phyloP scores from a whole-genome alignment of 306 rosid species.

The Morella rubra region DNA sequence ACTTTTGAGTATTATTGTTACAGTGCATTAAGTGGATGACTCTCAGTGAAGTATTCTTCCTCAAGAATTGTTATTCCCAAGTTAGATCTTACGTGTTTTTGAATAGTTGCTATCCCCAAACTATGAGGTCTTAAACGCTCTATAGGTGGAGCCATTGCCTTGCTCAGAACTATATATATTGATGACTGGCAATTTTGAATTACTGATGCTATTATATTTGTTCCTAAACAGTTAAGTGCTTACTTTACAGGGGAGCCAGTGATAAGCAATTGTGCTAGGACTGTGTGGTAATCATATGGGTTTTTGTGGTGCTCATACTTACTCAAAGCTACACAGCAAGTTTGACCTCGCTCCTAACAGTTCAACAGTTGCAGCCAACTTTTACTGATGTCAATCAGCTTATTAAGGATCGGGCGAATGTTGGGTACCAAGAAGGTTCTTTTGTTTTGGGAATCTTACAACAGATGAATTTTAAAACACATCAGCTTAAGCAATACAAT shows the following conservation, averaged over 20 bases:
- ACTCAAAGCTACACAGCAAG: slow-evolving; percentile 73
- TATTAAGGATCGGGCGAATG: slow-evolving; percentile 28
- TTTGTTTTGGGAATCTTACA: slow-evolving; percentile 39
- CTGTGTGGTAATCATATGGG: slow-evolving; percentile 63
- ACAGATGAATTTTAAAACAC: slow-evolving; percentile 23
- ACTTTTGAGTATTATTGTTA: no score
- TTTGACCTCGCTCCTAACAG: slow-evolving; percentile 55
- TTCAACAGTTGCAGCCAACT: slow-evolving; percentile 53
- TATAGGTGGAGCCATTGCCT: no score
- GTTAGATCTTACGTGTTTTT: no score
- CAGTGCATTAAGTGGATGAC: no score
- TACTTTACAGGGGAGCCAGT: slow-evolving; percentile 47
- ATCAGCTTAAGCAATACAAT: slow-evolving; percentile 6
- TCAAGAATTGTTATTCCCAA: no score
- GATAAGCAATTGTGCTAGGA: slow-evolving; percentile 50
- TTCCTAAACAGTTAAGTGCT: neutral
- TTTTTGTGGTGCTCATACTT: slow-evolving; percentile 56
- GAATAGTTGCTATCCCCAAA: no score
- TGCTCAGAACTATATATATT: no score
- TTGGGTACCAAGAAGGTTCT: slow-evolving; percentile 48
- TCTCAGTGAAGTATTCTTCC: no score
- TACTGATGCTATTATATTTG: neutral
- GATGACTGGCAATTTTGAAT: no score
- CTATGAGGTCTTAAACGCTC: no score
- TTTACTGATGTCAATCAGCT: slow-evolving; percentile 42